These are phyloP conservation scores for Spergularia marina DNA, from an alignment of 148 eudicot species.

Conservation along the genomic window DNA sequence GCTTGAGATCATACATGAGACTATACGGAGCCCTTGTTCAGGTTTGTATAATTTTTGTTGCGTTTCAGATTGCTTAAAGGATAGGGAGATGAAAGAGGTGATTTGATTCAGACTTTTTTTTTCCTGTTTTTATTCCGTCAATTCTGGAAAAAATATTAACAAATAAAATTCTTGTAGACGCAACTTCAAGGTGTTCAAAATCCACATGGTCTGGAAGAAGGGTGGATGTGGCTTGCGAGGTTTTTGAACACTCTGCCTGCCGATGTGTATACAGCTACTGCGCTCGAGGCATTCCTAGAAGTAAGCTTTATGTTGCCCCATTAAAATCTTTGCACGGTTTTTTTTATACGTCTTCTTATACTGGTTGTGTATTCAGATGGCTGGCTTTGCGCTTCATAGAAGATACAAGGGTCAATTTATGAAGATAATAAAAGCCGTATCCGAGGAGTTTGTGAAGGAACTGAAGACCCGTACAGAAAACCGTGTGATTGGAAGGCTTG, in stretches of 20 bases:
- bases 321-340: neutral
- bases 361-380: constrained; percentile 51
- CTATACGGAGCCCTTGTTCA: constrained; percentile 91
- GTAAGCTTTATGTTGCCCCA: constrained; percentile 39
- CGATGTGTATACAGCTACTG: constrained; percentile 57
- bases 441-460: constrained; percentile 43
- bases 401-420: constrained; percentile 68
- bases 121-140: neutral
- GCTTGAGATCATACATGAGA: constrained; percentile 60
- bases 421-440: constrained; percentile 56
- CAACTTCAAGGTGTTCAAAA: constrained; percentile 57
- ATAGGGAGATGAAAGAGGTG: neutral
- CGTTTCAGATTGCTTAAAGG: neutral
- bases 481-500: constrained; percentile 37
- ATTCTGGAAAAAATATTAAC: neutral
- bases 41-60: constrained; percentile 41
- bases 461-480: constrained; percentile 41
- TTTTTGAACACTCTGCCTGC: constrained; percentile 78
- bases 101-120: neutral
- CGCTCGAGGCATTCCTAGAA: constrained; percentile 73
- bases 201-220: constrained; percentile 66
- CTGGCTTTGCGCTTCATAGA: constrained; percentile 68
- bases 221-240: constrained; percentile 95
- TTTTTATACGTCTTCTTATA: neutral
- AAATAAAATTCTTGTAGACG: constrained; percentile 45